phyloP scores from a whole-genome alignment of 768 basidiomycete genomes.

The Rubroboletus satanas region DNA sequence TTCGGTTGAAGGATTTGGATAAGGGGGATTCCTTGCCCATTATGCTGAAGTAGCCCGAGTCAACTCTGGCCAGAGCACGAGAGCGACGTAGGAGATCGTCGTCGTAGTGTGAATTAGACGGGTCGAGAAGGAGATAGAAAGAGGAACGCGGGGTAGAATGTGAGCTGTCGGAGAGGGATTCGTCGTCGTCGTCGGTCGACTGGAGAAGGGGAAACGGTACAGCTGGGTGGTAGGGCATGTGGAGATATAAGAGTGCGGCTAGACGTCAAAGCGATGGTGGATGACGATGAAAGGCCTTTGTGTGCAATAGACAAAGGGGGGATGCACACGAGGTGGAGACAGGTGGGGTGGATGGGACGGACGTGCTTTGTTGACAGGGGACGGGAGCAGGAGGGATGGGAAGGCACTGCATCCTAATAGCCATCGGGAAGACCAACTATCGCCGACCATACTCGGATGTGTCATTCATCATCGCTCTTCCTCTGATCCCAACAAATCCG shows the following conservation, averaged over 20 bases:
- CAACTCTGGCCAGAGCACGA: slow-evolving; percentile 22
- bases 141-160: slow-evolving; percentile 23
- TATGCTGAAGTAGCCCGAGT: slow-evolving; percentile 28
- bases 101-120: background rate
- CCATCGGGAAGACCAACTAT: slow-evolving; percentile 12
- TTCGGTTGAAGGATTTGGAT: slow-evolving; percentile 9
- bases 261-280: slow-evolving; percentile 23
- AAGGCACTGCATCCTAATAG: slow-evolving; percentile 16
- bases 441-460: slow-evolving; percentile 2
- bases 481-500: slow-evolving; percentile 10
- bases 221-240: slow-evolving; percentile 18
- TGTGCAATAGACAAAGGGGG: slow-evolving; percentile 24
- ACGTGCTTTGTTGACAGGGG: slow-evolving; percentile 6
- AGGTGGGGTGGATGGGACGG: background rate
- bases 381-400: slow-evolving; percentile 2
- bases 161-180: slow-evolving; percentile 6
- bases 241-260: slow-evolving; percentile 12
- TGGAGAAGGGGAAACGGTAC: slow-evolving; percentile 14
- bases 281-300: slow-evolving; percentile 25
- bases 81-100: slow-evolving; percentile 12
- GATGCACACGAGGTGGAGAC: background rate
- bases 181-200: slow-evolving; percentile 11
- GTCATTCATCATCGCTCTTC: slow-evolving; percentile 7
- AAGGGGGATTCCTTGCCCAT: slow-evolving; percentile 23
- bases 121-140: slow-evolving; percentile 5